Conservation (phyloP, 176 grass and related monocot species). For the Hyparrhenia diplandra region DNA sequence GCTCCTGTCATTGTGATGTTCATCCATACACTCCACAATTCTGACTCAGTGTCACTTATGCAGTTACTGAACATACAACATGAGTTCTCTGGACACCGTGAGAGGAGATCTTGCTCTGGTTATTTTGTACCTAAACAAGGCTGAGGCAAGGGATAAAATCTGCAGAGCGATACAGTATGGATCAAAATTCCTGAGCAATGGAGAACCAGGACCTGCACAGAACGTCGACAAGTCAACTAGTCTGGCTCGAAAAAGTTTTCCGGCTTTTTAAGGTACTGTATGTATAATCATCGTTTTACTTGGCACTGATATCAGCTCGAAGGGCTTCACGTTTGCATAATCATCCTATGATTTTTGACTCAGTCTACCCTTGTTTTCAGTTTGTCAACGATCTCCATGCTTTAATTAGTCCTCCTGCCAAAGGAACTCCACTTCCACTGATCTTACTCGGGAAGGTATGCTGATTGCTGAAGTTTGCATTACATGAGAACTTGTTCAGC, state of each 20-base stretch:
- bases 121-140: conserved; percentile 77
- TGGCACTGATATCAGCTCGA: background rate
- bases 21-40: background rate
- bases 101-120: conserved; percentile 67
- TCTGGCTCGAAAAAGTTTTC: conserved; percentile 76
- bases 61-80: conserved; percentile 33
- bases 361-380: conserved; percentile 20
- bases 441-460: conserved; percentile 84
- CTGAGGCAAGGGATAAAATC: conserved; percentile 85
- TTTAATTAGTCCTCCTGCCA: conserved; percentile 64
- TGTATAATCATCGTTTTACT: background rate
- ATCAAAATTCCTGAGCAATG: conserved; percentile 78
- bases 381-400: conserved; percentile 88
- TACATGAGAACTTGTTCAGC: background rate
- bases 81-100: conserved; percentile 6
- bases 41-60: background rate
- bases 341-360: background rate
- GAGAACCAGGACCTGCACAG: conserved; percentile 68
- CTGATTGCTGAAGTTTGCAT: background rate
- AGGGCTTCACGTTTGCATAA: background rate
- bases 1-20: background rate
- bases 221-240: conserved; percentile 88
- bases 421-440: conserved; percentile 82
- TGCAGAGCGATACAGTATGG: conserved; percentile 80
- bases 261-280: conserved; percentile 73